Base-by-base conservation (phyloP, 106 monocot genomes). In the Chionographis japonica region DNA sequence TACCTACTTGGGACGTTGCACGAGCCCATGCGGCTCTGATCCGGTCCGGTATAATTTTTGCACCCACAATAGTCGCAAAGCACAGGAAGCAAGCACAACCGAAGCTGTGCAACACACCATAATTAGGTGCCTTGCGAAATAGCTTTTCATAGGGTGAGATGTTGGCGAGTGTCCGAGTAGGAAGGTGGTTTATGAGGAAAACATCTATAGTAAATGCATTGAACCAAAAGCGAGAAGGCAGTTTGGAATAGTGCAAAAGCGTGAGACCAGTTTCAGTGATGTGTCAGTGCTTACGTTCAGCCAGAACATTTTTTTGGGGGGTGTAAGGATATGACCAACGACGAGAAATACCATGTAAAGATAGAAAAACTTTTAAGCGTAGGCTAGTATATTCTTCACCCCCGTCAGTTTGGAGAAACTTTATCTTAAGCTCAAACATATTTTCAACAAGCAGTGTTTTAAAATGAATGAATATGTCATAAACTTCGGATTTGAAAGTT, bases 351-450 rank as follows among this genome's bases (percentile, higher is more conserved):
- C 35, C 17, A 27, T 59, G 35, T 59, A 12, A 27, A 2, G 59
- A 36, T n/a, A 59, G 27, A 37, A 36, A 59, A 5, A 4, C 27
- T 0, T 19, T 59, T 1, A 36, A 12, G 2, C 3, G 27, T 19
- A 37, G 6, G 43, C 43, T 59, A 36, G 59, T 59, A 12, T 59
- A 59, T 59, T 59, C 59, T 20, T 19, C 3, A 36, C 59, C 59
- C 35, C 59, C 59, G 12, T 59, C 59, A 59, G 59, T 59, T 59
- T 59, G 59, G 17, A 59, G 27, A 59, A 37, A 59, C 8, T 59
- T 59, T 20, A 59, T 59, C 59, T 59, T 59, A 36, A n/a, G 4
- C 3, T 59, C 17, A 59, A 59, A 59, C 59, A 59, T 59, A 59
- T 59, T 59, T 19, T 59, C 27, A 35, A 59, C 59, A 35, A 59